These are phyloP conservation scores for Microbotryomycetes sp. DNA, from an alignment of 1,284 basidiomycete genomes.

Conservation along the genomic window DNA sequence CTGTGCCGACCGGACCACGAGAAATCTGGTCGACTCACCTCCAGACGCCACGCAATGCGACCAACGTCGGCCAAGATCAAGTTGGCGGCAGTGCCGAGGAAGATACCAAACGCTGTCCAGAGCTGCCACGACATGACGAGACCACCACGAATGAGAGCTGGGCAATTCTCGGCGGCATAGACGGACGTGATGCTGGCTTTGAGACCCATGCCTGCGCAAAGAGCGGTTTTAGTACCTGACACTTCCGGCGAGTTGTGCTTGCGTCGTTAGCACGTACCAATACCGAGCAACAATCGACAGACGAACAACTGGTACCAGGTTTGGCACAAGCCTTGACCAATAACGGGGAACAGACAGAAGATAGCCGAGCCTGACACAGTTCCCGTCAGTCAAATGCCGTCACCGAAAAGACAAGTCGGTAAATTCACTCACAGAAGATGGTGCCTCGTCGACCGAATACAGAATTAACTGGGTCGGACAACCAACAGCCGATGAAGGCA, in stretches of 20 bases:
- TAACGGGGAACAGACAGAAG: neutral
- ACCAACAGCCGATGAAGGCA: slow-evolving; percentile 43
- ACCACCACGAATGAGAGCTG: slow-evolving; percentile 48
- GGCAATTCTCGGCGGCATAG: slow-evolving; percentile 43
- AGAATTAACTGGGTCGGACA: slow-evolving; percentile 41
- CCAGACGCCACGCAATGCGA: neutral
- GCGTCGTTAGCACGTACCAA: neutral
- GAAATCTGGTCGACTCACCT: neutral
- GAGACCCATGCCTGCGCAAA: neutral
- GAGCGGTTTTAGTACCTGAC: neutral
- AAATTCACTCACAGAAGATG: too few relatives aligned
- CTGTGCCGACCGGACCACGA: slow-evolving; percentile 42
- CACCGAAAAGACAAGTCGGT: too few relatives aligned
- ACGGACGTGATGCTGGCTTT: slow-evolving; percentile 27
- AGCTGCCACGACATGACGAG: slow-evolving; percentile 47
- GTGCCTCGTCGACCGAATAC: slow-evolving; percentile 57
- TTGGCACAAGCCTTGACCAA: neutral
- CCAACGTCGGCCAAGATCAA: slow-evolving; percentile 12
- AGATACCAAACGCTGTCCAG: slow-evolving; percentile 48
- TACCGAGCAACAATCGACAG: neutral
- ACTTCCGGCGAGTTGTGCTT: neutral
- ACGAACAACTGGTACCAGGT: neutral
- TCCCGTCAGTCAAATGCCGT: too few relatives aligned
- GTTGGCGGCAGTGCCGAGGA: slow-evolving; percentile 40
- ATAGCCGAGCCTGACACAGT: slow-evolving; percentile 50